phyloP scores from a whole-genome alignment of 805 yeast genomes.

The Candida bentonensis region DNA sequence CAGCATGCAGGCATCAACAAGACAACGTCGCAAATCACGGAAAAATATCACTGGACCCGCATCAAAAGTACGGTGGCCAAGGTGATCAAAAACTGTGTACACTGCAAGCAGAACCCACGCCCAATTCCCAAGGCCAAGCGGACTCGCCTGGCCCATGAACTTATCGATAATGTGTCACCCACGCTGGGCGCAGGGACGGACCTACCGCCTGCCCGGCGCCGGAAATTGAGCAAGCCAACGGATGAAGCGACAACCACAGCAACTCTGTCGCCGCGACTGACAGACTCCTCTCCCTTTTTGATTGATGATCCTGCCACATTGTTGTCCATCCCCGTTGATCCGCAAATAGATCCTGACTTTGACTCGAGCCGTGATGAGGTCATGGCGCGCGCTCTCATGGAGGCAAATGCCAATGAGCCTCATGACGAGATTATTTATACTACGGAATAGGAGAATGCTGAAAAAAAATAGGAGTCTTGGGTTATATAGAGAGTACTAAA shows the following conservation, averaged over 20 bases:
- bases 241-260: not conserved
- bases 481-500: too few species aligned
- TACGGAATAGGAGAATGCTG: too few species aligned
- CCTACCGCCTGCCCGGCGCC: not conserved
- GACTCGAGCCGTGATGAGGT: not conserved
- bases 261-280: not conserved
- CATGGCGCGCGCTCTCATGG: not conserved
- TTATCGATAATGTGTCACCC: not conserved
- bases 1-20: constrained; percentile 83
- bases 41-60: constrained; percentile 80
- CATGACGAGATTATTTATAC: constrained; percentile 1
- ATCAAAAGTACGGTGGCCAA: constrained; percentile 77
- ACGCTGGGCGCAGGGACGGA: not conserved
- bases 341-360: not conserved
- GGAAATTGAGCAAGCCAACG: not conserved
- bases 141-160: not conserved
- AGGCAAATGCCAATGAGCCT: not conserved
- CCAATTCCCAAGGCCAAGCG: constrained; percentile 12
- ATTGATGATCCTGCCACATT: not conserved
- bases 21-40: constrained; percentile 64
- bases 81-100: constrained; percentile 61
- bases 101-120: constrained; percentile 42
- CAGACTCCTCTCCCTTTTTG: not conserved
- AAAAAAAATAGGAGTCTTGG: too few species aligned
- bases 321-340: not conserved